A percentile compares a stretch with the other conserved stretches of the same genome.
phyloP scores from a whole-genome alignment of 2,329 filamentous ascomycete genomes.

The Emmonsiellopsis sp. region DNA sequence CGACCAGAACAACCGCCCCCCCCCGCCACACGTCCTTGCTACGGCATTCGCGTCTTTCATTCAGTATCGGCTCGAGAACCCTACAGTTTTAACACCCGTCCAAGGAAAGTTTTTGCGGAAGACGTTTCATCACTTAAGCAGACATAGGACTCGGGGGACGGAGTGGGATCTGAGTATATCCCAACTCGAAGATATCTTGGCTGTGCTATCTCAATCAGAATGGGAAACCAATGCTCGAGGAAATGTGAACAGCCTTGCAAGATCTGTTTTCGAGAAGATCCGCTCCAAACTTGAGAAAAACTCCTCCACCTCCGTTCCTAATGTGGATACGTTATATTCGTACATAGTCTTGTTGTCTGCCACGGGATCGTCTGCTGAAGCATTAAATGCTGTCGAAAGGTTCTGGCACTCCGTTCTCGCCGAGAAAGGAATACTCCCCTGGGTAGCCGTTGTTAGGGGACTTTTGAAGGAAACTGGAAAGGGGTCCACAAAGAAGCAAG shows the following conservation, averaged over 20 bases:
- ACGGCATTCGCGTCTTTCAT: conserved; percentile 60
- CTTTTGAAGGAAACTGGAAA: conserved; percentile 45
- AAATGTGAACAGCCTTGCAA: conserved; percentile 32
- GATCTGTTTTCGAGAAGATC: conserved; percentile 26
- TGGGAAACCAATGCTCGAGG: conserved; percentile 29
- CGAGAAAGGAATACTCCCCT: conserved; percentile 13
- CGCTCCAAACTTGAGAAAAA: conserved; percentile 7
- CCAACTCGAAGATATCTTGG: conserved; percentile 29
- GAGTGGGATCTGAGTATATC: neutral
- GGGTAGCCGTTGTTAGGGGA: conserved; percentile 48
- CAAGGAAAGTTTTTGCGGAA: conserved; percentile 54
- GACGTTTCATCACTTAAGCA: conserved; percentile 52
- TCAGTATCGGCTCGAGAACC: conserved; percentile 41
- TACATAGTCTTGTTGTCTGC: conserved; percentile 45
- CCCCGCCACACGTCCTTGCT: conserved; percentile 53
- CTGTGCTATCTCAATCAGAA: conserved; percentile 27
- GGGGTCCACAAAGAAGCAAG: conserved; percentile 14
- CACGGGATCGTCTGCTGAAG: conserved; percentile 49
- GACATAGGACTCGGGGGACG: conserved; percentile 6
- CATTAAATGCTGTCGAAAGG: conserved; percentile 37
- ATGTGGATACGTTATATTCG: conserved; percentile 30
- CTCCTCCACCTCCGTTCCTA: conserved; percentile 7
- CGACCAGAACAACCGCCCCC: conserved; percentile 56
- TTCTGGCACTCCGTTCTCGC: conserved; percentile 29
- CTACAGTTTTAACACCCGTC: conserved; percentile 50